Evolutionary conservation across 2,329 filamentous ascomycete species (phyloP).

Genomic region (Hortaea werneckii): DNA sequence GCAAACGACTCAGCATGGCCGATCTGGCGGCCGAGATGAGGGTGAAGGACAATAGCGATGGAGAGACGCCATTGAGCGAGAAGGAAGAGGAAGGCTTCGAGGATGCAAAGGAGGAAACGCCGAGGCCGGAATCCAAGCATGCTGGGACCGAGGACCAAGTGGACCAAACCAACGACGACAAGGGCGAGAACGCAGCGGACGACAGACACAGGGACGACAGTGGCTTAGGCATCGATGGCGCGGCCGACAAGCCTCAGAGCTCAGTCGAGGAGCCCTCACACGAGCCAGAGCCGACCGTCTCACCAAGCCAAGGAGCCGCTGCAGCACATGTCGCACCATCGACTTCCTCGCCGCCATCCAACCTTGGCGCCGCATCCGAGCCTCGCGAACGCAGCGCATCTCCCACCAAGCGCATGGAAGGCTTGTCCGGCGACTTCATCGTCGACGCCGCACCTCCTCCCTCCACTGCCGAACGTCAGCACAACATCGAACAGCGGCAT

Average conservation of each 20-base stretch:
- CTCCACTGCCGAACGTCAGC: conserved; percentile 22
- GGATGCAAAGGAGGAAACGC: conserved; percentile 59
- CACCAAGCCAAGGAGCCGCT: background rate
- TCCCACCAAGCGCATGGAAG: conserved; percentile 41
- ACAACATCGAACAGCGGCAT: conserved; percentile 13
- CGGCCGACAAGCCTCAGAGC: background rate
- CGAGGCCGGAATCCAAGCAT: conserved; percentile 10
- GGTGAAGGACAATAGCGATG: conserved; percentile 9
- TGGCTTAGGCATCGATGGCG: background rate
- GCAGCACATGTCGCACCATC: background rate
- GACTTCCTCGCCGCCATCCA: background rate
- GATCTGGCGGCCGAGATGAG: conserved; percentile 18
- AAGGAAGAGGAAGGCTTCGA: conserved; percentile 57
- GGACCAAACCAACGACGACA: conserved; percentile 5
- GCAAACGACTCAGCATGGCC: conserved; percentile 10
- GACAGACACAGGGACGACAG: background rate
- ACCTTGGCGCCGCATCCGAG: conserved; percentile 9
- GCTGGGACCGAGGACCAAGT: conserved; percentile 12
- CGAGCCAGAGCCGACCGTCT: background rate
- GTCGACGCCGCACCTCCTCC: conserved; percentile 43
- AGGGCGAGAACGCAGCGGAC: background rate
- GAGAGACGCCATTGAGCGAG: conserved; percentile 6
- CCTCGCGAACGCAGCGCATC: conserved; percentile 10
- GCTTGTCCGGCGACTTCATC: conserved; percentile 62
- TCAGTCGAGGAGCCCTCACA: background rate